phyloP scores from a whole-genome alignment of 2,329 filamentous ascomycete species.

The Hymenoscyphus fructigenus region DNA sequence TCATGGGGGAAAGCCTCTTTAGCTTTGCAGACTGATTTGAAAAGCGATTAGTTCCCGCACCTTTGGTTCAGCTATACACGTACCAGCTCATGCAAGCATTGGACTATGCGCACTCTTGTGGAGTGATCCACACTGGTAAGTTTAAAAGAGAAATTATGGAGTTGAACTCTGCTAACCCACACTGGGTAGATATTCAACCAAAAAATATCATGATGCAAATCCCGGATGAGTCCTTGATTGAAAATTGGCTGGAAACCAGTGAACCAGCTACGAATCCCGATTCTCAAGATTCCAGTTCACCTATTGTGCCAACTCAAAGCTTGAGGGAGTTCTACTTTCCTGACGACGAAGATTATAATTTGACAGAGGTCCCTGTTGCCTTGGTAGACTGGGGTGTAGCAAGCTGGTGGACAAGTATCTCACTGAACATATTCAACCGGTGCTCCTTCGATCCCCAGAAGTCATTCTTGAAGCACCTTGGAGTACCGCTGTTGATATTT shows the following conservation, averaged over 20 bases:
- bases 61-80: not conserved
- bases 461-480: not conserved
- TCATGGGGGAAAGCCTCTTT: not conserved
- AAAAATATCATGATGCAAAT: not conserved
- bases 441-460: not conserved
- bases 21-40: not conserved
- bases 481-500: not conserved
- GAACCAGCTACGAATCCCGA: not conserved
- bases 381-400: not conserved
- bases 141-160: not conserved
- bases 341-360: not conserved
- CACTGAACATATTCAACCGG: not conserved
- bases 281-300: not conserved
- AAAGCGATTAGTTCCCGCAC: not conserved
- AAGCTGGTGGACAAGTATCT: not conserved
- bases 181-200: not conserved
- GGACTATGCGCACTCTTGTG: not conserved
- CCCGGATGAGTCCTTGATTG: not conserved
- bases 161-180: not conserved
- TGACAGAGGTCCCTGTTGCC: not conserved
- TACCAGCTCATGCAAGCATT: not conserved
- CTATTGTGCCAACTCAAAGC: not conserved
- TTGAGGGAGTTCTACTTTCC: not conserved
- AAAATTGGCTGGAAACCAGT: not conserved
- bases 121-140: not conserved